Evolutionary conservation across 2,329 filamentous ascomycete species (phyloP).

Genomic region (Ploettnerulaceae sp.): DNA sequence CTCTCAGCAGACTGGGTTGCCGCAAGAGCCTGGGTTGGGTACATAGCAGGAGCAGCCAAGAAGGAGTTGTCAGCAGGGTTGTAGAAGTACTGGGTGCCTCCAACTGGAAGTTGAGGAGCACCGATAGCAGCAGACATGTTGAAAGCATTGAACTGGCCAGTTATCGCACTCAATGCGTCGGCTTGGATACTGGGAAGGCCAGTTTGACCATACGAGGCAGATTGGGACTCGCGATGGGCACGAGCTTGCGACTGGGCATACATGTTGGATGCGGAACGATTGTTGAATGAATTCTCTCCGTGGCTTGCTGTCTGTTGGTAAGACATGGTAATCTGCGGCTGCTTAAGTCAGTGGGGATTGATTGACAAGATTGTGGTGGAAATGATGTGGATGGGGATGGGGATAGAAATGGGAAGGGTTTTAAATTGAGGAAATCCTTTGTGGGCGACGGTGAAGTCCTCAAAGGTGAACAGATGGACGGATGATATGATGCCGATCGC

Average conservation of each 20-base stretch:
- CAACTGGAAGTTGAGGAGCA: constrained; percentile 31
- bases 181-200: constrained; percentile 16
- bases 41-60: constrained; percentile 31
- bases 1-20: constrained; percentile 28
- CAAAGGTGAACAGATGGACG: constrained; percentile 6
- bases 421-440: background rate
- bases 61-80: constrained; percentile 25
- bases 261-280: constrained; percentile 29
- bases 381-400: background rate
- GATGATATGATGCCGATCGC: background rate
- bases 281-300: constrained; percentile 27
- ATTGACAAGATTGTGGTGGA: constrained; percentile 2
- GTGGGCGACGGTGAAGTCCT: background rate
- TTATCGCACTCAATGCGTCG: constrained; percentile 30
- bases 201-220: constrained; percentile 23
- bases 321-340: constrained; percentile 31
- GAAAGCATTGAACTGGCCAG: constrained; percentile 31
- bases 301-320: constrained; percentile 32
- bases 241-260: constrained; percentile 31
- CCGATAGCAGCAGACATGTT: constrained; percentile 33
- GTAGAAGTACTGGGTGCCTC: constrained; percentile 32
- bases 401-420: constrained; percentile 2
- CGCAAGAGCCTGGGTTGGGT: constrained; percentile 30
- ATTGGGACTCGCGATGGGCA: constrained; percentile 27
- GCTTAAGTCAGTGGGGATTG: constrained; percentile 15